Conservation (phyloP, 2,329 filamentous ascomycete genomes). For the Helotiales sp. region DNA sequence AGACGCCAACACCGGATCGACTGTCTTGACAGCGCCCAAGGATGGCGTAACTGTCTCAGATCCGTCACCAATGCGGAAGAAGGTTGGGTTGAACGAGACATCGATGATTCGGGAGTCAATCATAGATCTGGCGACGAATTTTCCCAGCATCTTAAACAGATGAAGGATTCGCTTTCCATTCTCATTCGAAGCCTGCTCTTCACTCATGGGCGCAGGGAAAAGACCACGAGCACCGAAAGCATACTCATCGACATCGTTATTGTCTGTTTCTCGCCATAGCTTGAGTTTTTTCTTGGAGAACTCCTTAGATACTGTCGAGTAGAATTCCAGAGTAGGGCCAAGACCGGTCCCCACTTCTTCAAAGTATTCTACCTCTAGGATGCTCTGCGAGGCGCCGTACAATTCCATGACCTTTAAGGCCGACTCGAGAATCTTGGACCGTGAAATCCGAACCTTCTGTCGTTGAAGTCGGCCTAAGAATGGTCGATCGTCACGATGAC, state of each 20-base stretch:
- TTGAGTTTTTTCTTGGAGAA: conserved; percentile 97
- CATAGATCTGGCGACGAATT: conserved; percentile 97
- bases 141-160: conserved; percentile 89
- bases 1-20: conserved; percentile 82
- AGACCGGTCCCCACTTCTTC: conserved; percentile 97
- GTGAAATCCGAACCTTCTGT: conserved; percentile 96
- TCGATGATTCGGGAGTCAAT: conserved; percentile 97
- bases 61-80: conserved; percentile 87
- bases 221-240: conserved; percentile 82
- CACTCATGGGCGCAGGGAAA: conserved; percentile 88
- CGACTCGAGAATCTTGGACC: conserved; percentile 92
- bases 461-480: conserved; percentile 90
- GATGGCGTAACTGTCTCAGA: conserved; percentile 71
- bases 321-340: conserved; percentile 95
- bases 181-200: conserved; percentile 70
- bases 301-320: conserved; percentile 94
- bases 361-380: conserved; percentile 97
- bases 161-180: conserved; percentile 86
- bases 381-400: conserved; percentile 94
- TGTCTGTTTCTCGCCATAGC: conserved; percentile 92
- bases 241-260: conserved; percentile 70
- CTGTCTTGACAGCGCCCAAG: conserved; percentile 82
- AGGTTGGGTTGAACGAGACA: conserved; percentile 93
- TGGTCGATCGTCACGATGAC: conserved; percentile 82
- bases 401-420: conserved; percentile 98